These are phyloP conservation scores for Blastocladiella emersonii DNA, from an alignment of 371 early-diverging fungal genomes.

Conservation along the genomic window DNA sequence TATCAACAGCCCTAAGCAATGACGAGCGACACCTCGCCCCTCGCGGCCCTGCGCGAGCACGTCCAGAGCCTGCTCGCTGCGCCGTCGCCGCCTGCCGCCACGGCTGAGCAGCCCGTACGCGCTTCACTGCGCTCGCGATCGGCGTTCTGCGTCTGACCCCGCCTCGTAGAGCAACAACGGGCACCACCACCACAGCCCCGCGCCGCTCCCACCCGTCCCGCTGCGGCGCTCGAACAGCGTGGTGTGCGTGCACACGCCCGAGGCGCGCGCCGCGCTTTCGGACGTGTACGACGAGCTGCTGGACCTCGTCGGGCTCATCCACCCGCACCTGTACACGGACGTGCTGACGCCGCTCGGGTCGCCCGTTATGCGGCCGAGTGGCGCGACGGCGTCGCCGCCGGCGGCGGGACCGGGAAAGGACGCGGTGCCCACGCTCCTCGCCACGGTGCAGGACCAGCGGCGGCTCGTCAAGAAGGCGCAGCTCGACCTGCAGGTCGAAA, in stretches of 20 bases:
- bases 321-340: neutral
- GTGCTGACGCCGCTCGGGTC: neutral
- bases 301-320: neutral
- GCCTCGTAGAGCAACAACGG: no score
- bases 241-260: neutral
- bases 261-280: neutral
- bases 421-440: no score
- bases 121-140: no score
- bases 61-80: no score
- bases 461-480: slow-evolving; percentile 36
- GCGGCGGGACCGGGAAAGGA: neutral
- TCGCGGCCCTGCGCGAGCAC: no score
- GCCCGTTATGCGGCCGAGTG: neutral
- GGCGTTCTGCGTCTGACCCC: no score
- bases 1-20: no score
- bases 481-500: slow-evolving; percentile 52
- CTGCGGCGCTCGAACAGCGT: neutral
- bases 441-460: slow-evolving; percentile 18
- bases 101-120: neutral
- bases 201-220: neutral
- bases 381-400: no score
- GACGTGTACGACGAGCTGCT: neutral
- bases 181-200: no score
- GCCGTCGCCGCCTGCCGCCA: neutral
- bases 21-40: no score